Percentiles rank a stretch among this genome's conserved stretches.
Evolutionary conservation across 2,329 filamentous ascomycete genomes (phyloP).

Genomic region (Gyromitra esculenta): DNA sequence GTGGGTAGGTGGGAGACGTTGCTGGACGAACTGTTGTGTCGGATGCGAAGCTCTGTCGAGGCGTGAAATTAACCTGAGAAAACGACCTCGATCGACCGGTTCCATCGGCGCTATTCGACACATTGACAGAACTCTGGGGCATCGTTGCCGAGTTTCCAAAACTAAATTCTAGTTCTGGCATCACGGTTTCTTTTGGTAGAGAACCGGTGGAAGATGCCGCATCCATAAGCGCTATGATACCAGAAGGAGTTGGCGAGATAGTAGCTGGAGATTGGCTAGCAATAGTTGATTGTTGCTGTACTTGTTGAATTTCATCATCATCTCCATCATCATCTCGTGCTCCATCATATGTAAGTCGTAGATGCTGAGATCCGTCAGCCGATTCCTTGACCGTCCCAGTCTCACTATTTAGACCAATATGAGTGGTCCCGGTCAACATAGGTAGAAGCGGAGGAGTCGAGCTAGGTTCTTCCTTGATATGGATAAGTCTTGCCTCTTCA

Average conservation of each 20-base stretch:
- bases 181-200: not conserved
- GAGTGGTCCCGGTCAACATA: not conserved
- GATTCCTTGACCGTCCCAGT: not conserved
- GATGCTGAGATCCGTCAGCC: not conserved
- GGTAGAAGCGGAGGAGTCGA: not conserved
- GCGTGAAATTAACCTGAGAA: slow-evolving; percentile 1
- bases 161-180: not conserved
- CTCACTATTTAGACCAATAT: slow-evolving; percentile 1
- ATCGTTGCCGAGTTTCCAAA: slow-evolving; percentile 8
- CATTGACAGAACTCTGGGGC: slow-evolving; percentile 9
- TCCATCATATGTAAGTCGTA: not conserved
- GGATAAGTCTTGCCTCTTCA: not conserved
- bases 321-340: not conserved
- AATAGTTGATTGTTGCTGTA: not conserved
- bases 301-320: slow-evolving; percentile 3
- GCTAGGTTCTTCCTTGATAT: slow-evolving; percentile 4
- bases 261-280: not conserved
- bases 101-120: not conserved
- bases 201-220: slow-evolving; percentile 1
- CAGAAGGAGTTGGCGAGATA: not conserved
- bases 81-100: not conserved
- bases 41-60: slow-evolving; percentile 10
- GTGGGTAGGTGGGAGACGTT: slow-evolving; percentile 13
- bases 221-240: slow-evolving; percentile 11
- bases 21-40: slow-evolving; percentile 8